Percentiles rank a stretch among this genome's conserved stretches.
Conservation (phyloP, 75 land plant species). For the Picea sitchensis region DNA sequence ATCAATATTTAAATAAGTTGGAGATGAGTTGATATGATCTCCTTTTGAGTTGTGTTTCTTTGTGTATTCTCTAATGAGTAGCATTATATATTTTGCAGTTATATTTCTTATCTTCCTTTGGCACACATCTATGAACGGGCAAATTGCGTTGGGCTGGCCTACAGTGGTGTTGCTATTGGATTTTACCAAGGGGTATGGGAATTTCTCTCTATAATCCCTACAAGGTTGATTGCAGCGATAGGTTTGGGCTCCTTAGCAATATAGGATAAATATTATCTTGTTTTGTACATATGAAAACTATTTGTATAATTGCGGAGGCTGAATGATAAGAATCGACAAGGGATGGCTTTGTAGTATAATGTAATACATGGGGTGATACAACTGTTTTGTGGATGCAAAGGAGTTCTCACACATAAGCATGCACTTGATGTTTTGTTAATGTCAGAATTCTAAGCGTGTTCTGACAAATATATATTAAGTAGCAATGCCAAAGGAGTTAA, state of each 20-base stretch:
- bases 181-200: conserved; percentile 95
- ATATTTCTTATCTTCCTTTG: conserved; percentile 94
- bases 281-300: background rate
- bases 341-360: background rate
- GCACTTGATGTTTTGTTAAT: background rate
- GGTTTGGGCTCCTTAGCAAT: background rate
- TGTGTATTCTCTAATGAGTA: background rate
- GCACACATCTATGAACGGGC: conserved; percentile 97
- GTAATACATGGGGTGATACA: background rate
- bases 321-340: background rate
- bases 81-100: conserved; percentile 35
- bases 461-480: background rate
- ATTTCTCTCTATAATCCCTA: background rate
- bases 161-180: conserved; percentile 86
- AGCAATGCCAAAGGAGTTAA: background rate
- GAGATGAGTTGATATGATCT: background rate
- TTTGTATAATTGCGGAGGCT: background rate
- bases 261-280: background rate
- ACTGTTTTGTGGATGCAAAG: background rate
- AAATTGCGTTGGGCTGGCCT: conserved; percentile 49
- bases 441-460: background rate
- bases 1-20: background rate
- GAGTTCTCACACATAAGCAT: background rate
- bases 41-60: background rate
- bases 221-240: background rate